These are phyloP conservation scores for Penicillium herquei DNA, from an alignment of 495 filamentous ascomycete genomes.

Conservation along the genomic window DNA sequence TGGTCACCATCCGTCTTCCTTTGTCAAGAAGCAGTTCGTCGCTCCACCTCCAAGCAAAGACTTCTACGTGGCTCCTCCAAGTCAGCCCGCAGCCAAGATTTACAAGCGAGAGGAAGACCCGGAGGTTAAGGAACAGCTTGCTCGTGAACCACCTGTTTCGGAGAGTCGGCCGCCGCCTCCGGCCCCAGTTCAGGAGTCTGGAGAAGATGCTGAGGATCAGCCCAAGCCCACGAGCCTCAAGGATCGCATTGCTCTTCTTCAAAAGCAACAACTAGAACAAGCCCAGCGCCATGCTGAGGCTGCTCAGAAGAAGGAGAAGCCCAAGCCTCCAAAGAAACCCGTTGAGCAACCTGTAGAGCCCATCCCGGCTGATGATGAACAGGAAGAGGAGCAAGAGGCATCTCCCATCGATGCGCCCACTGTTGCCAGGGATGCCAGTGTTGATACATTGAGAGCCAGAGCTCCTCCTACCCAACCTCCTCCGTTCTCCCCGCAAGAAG, in stretches of 20 bases:
- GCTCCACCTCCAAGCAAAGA: conserved; percentile 91
- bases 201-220: conserved; percentile 61
- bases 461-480: conserved; percentile 42
- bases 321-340: conserved; percentile 78
- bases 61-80: conserved; percentile 78
- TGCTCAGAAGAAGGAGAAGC: conserved; percentile 83
- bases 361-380: conserved; percentile 14
- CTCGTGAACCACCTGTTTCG: conserved; percentile 42
- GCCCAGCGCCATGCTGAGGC: conserved; percentile 76
- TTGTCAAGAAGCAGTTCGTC: conserved; percentile 98
- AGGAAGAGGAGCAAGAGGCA: conserved; percentile 27
- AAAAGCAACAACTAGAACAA: conserved; percentile 90
- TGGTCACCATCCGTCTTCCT: conserved; percentile 58
- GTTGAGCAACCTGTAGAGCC: conserved; percentile 52
- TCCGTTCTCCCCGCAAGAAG: conserved; percentile 48
- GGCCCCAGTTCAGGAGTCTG: conserved; percentile 53
- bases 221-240: conserved; percentile 91
- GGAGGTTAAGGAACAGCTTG: conserved; percentile 63
- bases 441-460: conserved; percentile 52
- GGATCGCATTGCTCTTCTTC: conserved; percentile 87
- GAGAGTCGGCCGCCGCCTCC: conserved; percentile 55
- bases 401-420: conserved; percentile 46
- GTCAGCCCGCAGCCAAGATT: conserved; percentile 65
- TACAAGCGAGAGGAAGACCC: conserved; percentile 90
- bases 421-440: conserved; percentile 50